phyloP scores from a whole-genome alignment of 2,329 filamentous ascomycete species.

The Sporothrix sp. region DNA sequence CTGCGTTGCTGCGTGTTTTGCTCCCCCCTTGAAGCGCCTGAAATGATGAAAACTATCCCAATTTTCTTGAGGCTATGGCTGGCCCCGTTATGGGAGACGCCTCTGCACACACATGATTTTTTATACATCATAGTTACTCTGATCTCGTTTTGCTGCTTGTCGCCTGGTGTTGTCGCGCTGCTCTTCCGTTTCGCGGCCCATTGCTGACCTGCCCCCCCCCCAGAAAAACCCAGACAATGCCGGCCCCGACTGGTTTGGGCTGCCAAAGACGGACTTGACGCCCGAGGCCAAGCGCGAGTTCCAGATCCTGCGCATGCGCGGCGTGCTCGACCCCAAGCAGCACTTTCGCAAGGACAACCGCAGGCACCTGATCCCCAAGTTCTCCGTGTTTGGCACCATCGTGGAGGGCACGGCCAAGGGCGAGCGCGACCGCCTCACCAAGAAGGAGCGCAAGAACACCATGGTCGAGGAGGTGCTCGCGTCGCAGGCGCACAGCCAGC shows the following conservation, averaged over 20 bases:
- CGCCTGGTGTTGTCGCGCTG: constrained; percentile 18
- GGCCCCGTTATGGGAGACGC: constrained; percentile 71
- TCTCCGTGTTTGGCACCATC: constrained; percentile 80
- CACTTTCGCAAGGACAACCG: constrained; percentile 81
- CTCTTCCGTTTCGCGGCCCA: constrained; percentile 1
- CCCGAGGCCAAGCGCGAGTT: constrained; percentile 73
- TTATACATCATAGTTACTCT: constrained; percentile 64
- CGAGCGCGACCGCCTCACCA: constrained; percentile 68
- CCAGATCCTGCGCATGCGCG: constrained; percentile 81
- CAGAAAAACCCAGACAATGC: constrained; percentile 45
- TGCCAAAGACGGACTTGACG: constrained; percentile 76
- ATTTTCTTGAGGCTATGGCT: constrained; percentile 63
- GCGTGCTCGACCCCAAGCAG: constrained; percentile 76
- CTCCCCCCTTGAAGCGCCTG: neutral
- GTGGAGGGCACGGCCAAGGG: constrained; percentile 84
- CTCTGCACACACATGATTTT: constrained; percentile 52
- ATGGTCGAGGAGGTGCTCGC: constrained; percentile 77
- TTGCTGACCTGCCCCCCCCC: neutral
- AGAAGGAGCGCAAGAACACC: constrained; percentile 79
- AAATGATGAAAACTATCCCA: constrained; percentile 65
- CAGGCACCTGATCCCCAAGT: constrained; percentile 65
- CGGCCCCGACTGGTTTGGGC: constrained; percentile 75
- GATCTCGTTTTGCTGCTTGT: constrained; percentile 26
- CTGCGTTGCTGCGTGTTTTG: neutral
- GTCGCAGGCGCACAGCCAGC: constrained; percentile 51